phyloP scores from a whole-genome alignment of 371 early-diverging fungal genomes.

The Actinomucor elegans region DNA sequence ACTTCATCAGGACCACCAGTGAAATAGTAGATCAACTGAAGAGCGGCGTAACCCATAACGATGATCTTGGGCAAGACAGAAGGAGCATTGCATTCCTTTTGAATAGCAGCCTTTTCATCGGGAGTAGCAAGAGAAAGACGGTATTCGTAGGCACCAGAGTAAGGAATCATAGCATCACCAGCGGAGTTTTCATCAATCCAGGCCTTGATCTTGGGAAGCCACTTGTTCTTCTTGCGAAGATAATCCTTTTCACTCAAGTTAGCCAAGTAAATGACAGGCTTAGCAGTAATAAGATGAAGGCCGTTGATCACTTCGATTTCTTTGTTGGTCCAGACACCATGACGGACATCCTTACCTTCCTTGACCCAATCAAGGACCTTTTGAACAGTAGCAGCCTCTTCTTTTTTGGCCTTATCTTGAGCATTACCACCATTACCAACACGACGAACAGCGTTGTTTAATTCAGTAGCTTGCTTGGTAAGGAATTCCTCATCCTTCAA shows the following conservation, averaged over 20 bases:
- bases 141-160: conserved; percentile 83
- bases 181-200: conserved; percentile 91
- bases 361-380: conserved; percentile 79
- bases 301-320: conserved; percentile 93
- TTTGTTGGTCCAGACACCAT: conserved; percentile 88
- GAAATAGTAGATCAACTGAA: conserved; percentile 95
- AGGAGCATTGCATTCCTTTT: conserved; percentile 59
- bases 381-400: conserved; percentile 74
- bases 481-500: conserved; percentile 94
- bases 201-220: conserved; percentile 83
- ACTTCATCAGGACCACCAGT: conserved; percentile 97
- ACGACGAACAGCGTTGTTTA: conserved; percentile 58
- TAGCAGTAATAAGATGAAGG: conserved; percentile 94
- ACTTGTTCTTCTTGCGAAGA: conserved; percentile 91
- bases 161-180: conserved; percentile 90
- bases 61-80: conserved; percentile 92
- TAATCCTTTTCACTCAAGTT: conserved; percentile 93
- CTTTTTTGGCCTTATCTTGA: conserved; percentile 89
- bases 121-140: conserved; percentile 41
- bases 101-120: conserved; percentile 64
- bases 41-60: conserved; percentile 86
- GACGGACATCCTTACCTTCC: conserved; percentile 81
- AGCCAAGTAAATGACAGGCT: conserved; percentile 96
- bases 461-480: conserved; percentile 64
- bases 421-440: conserved; percentile 78